phyloP scores from a whole-genome alignment of 1,284 basidiomycete species.

The Trametes versicolor region DNA sequence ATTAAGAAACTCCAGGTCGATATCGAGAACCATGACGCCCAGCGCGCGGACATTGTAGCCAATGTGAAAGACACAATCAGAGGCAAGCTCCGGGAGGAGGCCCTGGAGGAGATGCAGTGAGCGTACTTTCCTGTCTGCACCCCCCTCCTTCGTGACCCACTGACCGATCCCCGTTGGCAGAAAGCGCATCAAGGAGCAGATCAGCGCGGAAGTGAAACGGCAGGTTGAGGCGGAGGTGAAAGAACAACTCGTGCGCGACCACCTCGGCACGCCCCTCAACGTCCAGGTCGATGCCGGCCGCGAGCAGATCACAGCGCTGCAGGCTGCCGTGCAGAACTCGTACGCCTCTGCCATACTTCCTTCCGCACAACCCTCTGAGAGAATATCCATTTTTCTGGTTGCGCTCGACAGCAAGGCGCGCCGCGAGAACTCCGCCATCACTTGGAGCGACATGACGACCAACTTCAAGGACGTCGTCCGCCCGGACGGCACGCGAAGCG shows the following conservation, averaged over 20 bases:
- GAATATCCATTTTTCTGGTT: neutral
- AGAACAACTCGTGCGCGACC: conserved; percentile 47
- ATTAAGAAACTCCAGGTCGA: conserved; percentile 40
- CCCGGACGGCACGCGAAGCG: conserved; percentile 56
- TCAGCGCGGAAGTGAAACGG: conserved; percentile 48
- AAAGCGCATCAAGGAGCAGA: conserved; percentile 49
- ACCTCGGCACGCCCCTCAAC: conserved; percentile 56
- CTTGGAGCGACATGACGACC: conserved; percentile 52
- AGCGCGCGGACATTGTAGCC: conserved; percentile 46
- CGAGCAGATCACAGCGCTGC: conserved; percentile 52
- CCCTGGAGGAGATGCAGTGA: conserved; percentile 40
- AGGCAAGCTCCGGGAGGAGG: conserved; percentile 46
- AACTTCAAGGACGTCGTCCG: conserved; percentile 55
- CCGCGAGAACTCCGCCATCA: conserved; percentile 53
- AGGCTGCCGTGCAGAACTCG: conserved; percentile 60
- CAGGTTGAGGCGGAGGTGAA: conserved; percentile 46
- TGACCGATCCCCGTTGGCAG: conserved; percentile 31
- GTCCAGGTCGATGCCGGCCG: conserved; percentile 56
- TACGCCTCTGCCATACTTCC: conserved; percentile 47
- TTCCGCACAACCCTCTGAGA: conserved; percentile 30
- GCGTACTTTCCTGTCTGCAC: too few species aligned
- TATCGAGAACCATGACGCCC: conserved; percentile 49
- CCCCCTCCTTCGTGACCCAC: too few species aligned
- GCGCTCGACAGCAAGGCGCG: conserved; percentile 55
- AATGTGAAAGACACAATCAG: conserved; percentile 49